These are phyloP conservation scores for Leptographium flavum DNA, from an alignment of 2,329 filamentous ascomycete genomes.

Conservation along the genomic window DNA sequence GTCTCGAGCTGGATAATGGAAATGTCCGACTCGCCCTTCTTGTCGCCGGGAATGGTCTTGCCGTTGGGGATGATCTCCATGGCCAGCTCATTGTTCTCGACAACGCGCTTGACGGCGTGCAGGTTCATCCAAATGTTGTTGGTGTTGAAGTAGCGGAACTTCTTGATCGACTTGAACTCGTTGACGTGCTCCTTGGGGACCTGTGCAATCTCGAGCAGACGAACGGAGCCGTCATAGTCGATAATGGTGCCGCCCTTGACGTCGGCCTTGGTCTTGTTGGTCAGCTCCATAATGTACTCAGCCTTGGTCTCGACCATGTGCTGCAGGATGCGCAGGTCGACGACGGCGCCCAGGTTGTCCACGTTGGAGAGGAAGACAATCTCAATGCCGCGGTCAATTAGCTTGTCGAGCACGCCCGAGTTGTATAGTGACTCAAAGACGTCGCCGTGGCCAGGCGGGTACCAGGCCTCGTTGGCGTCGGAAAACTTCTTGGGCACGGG, in stretches of 20 bases:
- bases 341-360: slow-evolving; percentile 94
- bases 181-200: slow-evolving; percentile 99
- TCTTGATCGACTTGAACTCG: slow-evolving; percentile 99
- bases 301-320: slow-evolving; percentile 97
- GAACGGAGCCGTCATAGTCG: slow-evolving; percentile 93
- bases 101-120: slow-evolving; percentile 92
- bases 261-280: slow-evolving; percentile 99
- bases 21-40: slow-evolving; percentile 98
- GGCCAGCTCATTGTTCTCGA: slow-evolving; percentile 94
- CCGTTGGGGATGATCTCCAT: slow-evolving; percentile 99
- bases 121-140: slow-evolving; percentile 99
- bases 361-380: slow-evolving; percentile 98
- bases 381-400: slow-evolving; percentile 88
- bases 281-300: slow-evolving; percentile 99
- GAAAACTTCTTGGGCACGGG: slow-evolving; percentile 83
- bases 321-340: slow-evolving; percentile 94
- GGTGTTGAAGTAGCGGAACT: slow-evolving; percentile 99
- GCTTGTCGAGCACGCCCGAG: slow-evolving; percentile 93
- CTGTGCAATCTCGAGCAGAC: slow-evolving; percentile 95
- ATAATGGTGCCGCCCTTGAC: slow-evolving; percentile 99
- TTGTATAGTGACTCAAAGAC: slow-evolving; percentile 99
- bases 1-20: slow-evolving; percentile 98
- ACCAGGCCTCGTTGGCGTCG: slow-evolving; percentile 90
- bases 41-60: slow-evolving; percentile 96
- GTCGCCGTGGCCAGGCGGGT: slow-evolving; percentile 97